phyloP scores from a whole-genome alignment of 805 yeast genomes.

The Myxozyma mucilagina region DNA sequence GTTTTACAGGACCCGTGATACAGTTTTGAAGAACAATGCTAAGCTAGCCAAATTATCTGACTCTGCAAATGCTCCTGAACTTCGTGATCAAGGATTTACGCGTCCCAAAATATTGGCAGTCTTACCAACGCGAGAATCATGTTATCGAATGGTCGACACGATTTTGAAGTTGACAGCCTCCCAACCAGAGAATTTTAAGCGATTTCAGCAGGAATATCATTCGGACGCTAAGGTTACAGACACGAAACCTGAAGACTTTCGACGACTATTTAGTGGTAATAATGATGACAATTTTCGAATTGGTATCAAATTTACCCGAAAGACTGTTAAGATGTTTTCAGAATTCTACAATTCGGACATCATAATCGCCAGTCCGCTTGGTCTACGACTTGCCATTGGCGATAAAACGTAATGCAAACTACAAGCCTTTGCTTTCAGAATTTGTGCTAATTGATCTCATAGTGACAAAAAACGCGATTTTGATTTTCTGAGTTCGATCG shows the following conservation, averaged over 20 bases:
- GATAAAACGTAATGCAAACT: conserved; percentile 44
- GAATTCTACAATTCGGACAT: conserved; percentile 83
- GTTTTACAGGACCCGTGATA: conserved; percentile 65
- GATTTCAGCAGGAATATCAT: conserved; percentile 70
- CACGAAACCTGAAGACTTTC: conserved; percentile 81
- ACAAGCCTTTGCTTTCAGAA: conserved; percentile 11
- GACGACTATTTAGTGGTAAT: conserved; percentile 78
- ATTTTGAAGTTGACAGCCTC: conserved; percentile 65
- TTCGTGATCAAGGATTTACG: conserved; percentile 92
- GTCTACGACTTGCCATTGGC: conserved; percentile 76
- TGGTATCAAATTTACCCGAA: conserved; percentile 89
- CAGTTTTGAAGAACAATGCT: conserved; percentile 74
- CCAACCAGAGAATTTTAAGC: conserved; percentile 77
- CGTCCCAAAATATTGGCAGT: conserved; percentile 84
- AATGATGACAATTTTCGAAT: conserved; percentile 87
- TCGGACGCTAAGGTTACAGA: conserved; percentile 51
- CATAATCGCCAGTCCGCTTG: conserved; percentile 88
- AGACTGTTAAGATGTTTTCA: conserved; percentile 78
- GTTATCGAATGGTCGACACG: conserved; percentile 65
- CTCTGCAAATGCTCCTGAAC: conserved; percentile 49
- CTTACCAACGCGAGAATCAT: conserved; percentile 79
- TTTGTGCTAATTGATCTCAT: conserved; percentile 1
- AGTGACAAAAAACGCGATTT: conserved; percentile 57
- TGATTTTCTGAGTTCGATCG: conserved; percentile 88
- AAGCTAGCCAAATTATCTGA: conserved; percentile 47